Evolutionary conservation across 2,329 filamentous ascomycete genomes (phyloP), one percentile per base, ranked within the genome.

Genomic region (Allantophomopsis lycopodina): DNA sequence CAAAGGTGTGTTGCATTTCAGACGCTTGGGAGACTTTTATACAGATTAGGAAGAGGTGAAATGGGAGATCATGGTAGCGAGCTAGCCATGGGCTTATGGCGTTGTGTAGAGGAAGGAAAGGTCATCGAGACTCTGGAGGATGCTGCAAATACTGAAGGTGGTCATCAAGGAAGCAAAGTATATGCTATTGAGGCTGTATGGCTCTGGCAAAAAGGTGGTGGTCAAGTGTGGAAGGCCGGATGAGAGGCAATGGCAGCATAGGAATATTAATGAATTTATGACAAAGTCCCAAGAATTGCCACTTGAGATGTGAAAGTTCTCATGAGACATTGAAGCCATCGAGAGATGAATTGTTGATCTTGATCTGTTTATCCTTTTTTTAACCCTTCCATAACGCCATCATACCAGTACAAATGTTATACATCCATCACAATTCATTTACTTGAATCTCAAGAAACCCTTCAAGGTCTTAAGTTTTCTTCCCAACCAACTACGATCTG

Each of bases 1-100:
- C 91, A 98, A 63, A 66, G 89, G 10, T 95, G 91, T 53, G 72
- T 96, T 45, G 86, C 91, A 0, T 95, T 86, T 59, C 89, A 94
- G 60, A 89, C 88, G 0, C 65, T 96, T 1, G 91, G 91, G 0
- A 71, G 91, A 15, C 73, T 96, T 5, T 59, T 96, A 13, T 96
- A 83, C 55, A 69, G 88, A 7, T 65, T 98, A 0, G 89, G 91
- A 0, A 73, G 68, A 37, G 87, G 76, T 2, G 71, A 78, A 44
- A 80, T 71, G 66, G 75, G 85, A 1, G 75, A 77, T 42, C 78
- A 77, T 41, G 76, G 73, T 0, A 69, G 72, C 2, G 71, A 76
- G 18, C 63, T 88, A 41, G 79, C 83, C 12, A 75, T 79, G 55
- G 88, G 86, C 1, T 59, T 96, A n/a, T 96, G 89, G 89, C 65